Evolutionary conservation across 768 basidiomycete species (phyloP).

Genomic region (Lanmaoa rubissima): DNA sequence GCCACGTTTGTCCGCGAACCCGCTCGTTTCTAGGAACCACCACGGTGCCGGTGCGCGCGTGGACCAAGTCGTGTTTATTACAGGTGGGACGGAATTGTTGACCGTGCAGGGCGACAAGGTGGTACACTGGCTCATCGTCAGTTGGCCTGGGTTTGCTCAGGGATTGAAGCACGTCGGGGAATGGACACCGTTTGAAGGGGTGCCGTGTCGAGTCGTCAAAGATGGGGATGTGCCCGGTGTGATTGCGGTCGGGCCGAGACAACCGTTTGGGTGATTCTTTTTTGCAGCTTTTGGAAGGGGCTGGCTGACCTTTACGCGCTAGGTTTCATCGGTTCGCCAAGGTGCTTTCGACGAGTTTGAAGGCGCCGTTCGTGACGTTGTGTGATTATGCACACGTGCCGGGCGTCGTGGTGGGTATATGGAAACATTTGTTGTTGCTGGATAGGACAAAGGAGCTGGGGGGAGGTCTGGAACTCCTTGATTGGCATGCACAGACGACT

Average conservation of each 20-base stretch:
- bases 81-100: conserved; percentile 26
- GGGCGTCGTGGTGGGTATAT: conserved; percentile 25
- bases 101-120: conserved; percentile 28
- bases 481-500: conserved; percentile 26
- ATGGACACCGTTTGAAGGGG: conserved; percentile 17
- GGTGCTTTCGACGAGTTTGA: conserved; percentile 18
- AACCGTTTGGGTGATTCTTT: conserved; percentile 1
- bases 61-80: conserved; percentile 29
- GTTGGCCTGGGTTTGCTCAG: conserved; percentile 9
- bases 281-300: neutral
- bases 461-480: conserved; percentile 26
- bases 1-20: conserved; percentile 17
- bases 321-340: conserved; percentile 19
- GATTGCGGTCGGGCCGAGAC: conserved; percentile 22
- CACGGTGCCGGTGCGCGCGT: conserved; percentile 2
- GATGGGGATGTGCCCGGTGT: conserved; percentile 15
- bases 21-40: conserved; percentile 7
- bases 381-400: conserved; percentile 25
- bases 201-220: conserved; percentile 23
- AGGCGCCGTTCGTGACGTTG: conserved; percentile 21
- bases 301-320: neutral
- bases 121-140: conserved; percentile 23
- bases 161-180: conserved; percentile 21
- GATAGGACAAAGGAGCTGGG: conserved; percentile 21
- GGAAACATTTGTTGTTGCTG: conserved; percentile 22